phyloP scores from a whole-genome alignment of 768 basidiomycete species.

The Neoboletus brunneissimus region DNA sequence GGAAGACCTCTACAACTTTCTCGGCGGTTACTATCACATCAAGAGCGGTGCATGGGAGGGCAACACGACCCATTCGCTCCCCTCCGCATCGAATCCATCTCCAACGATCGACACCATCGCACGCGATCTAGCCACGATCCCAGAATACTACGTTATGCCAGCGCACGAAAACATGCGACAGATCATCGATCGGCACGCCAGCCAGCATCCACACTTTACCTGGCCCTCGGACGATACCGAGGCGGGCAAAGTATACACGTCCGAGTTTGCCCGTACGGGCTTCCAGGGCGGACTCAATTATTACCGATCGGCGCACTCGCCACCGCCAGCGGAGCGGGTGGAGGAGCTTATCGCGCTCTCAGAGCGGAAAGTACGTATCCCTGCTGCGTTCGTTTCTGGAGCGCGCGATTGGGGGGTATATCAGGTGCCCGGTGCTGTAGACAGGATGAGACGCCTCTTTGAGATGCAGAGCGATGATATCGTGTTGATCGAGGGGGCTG shows the following conservation, averaged over 20 bases:
- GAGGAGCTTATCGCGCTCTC: constrained; percentile 45
- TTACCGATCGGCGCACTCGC: constrained; percentile 41
- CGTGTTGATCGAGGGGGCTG: constrained; percentile 53
- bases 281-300: constrained; percentile 65
- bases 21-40: constrained; percentile 38
- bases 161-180: constrained; percentile 52
- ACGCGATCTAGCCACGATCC: constrained; percentile 40
- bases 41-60: constrained; percentile 55
- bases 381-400: constrained; percentile 58
- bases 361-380: constrained; percentile 45
- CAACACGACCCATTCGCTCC: constrained; percentile 42
- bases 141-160: constrained; percentile 64
- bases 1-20: constrained; percentile 23
- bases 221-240: constrained; percentile 55
- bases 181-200: constrained; percentile 37
- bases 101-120: constrained; percentile 26
- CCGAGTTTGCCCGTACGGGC: constrained; percentile 49
- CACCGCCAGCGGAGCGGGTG: constrained; percentile 34
- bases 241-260: constrained; percentile 39
- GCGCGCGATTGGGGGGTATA: constrained; percentile 60
- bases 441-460: constrained; percentile 38
- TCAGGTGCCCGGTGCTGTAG: constrained; percentile 47
- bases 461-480: constrained; percentile 44
- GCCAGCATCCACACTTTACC: constrained; percentile 21
- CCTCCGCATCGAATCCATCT: constrained; percentile 23